phyloP scores from a whole-genome alignment of 2,329 filamentous ascomycete genomes.

The Zopfia rhizophila region DNA sequence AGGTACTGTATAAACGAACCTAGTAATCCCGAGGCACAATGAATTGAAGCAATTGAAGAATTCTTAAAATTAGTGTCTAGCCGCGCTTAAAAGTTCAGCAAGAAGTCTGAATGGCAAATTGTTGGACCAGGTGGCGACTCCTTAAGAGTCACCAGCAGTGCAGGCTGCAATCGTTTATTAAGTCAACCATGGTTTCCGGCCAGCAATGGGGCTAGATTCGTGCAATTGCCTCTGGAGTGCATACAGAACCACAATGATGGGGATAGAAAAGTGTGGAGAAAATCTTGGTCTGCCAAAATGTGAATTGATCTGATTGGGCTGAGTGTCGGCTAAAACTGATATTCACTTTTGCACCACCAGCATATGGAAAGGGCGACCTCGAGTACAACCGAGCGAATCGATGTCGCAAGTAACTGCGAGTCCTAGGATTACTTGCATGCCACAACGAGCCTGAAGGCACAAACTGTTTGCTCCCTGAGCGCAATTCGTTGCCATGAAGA shows the following conservation, averaged over 20 bases:
- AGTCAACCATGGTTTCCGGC: constrained; percentile 19
- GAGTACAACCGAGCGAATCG: constrained; percentile 10
- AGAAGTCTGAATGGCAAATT: constrained; percentile 5
- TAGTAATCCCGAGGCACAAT: constrained; percentile 12
- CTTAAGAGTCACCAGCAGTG: constrained; percentile 14
- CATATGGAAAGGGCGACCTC: too few relatives aligned
- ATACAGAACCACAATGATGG: constrained; percentile 9
- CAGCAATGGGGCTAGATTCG: constrained; percentile 9
- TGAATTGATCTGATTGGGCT: constrained; percentile 16
- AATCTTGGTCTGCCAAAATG: constrained; percentile 6
- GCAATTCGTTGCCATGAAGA: constrained; percentile 6
- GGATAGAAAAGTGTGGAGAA: constrained; percentile 8
- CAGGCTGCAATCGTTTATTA: constrained; percentile 17
- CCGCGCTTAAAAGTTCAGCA: background rate
- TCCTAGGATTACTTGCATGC: background rate
- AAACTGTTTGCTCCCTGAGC: background rate
- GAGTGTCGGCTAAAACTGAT: constrained; percentile 23
- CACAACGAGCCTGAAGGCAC: too few relatives aligned
- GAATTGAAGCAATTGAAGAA: constrained; percentile 4
- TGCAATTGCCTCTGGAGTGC: constrained; percentile 5
- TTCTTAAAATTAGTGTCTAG: background rate
- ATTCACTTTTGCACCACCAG: constrained; percentile 7
- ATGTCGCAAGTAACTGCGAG: constrained; percentile 3
- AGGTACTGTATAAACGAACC: constrained; percentile 7
- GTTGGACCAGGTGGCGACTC: constrained; percentile 20